Evolutionary conservation across 805 yeast species (phyloP).

Genomic region (Hanseniaspora pseudoguilliermondii): DNA sequence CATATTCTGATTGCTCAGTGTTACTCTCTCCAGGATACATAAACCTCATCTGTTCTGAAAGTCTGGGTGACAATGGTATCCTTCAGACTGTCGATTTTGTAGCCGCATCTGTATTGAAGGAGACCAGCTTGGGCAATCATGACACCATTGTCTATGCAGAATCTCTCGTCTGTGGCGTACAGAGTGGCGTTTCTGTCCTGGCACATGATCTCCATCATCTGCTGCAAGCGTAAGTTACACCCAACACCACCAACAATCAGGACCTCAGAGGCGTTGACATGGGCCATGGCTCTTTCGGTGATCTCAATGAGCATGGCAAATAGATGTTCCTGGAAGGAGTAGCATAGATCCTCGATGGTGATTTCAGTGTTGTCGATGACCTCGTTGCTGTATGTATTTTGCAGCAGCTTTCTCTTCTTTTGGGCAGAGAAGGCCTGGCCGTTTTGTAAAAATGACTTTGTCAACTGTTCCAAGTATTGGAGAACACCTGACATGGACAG

Average conservation of each 20-base stretch:
- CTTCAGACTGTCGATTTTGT: conserved; percentile 37
- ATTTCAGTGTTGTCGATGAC: conserved; percentile 25
- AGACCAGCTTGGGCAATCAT: conserved; percentile 99
- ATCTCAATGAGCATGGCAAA: conserved; percentile 96
- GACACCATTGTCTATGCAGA: conserved; percentile 94
- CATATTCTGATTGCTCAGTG: no score
- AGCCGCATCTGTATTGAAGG: conserved; percentile 72
- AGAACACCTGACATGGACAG: conserved; percentile 90
- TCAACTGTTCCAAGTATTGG: conserved; percentile 70
- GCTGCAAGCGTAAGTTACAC: conserved; percentile 76
- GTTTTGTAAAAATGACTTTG: conserved; percentile 48
- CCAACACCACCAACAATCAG: conserved; percentile 98
- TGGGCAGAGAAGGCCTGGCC: conserved; percentile 30
- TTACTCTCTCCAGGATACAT: conserved; percentile 73
- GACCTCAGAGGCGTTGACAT: conserved; percentile 78
- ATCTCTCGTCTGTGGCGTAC: conserved; percentile 89
- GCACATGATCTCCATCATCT: conserved; percentile 96
- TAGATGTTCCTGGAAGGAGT: conserved; percentile 79
- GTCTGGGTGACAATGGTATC: conserved; percentile 85
- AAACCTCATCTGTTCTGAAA: conserved; percentile 89
- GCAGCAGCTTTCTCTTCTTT: conserved; percentile 30
- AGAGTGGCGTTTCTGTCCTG: conserved; percentile 72
- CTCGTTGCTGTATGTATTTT: conserved; percentile 1
- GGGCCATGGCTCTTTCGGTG: conserved; percentile 97
- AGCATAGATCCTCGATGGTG: conserved; percentile 80